A percentile compares a stretch with the other conserved stretches of the same genome.
Evolutionary conservation across 768 basidiomycete genomes (phyloP).

Genomic region (Leccinum uliginosum): DNA sequence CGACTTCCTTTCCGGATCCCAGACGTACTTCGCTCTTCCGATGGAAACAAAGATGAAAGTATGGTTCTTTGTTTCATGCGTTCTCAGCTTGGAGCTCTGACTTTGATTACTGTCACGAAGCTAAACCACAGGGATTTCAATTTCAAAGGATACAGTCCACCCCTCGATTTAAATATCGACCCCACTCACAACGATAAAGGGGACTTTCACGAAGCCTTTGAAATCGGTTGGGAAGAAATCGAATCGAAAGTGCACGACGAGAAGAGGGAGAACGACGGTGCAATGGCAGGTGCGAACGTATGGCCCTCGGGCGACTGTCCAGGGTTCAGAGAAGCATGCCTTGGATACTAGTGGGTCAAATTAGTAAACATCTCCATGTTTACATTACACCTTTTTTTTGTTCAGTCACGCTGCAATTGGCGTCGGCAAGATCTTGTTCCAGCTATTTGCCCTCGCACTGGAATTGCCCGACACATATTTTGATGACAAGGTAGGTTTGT

Average conservation of each 20-base stretch:
- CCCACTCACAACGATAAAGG: conserved; percentile 60
- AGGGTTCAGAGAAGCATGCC: conserved; percentile 53
- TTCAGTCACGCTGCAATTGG: no score
- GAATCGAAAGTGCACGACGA: conserved; percentile 24
- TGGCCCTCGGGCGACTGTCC: conserved; percentile 68
- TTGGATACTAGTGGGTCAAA: conserved; percentile 61
- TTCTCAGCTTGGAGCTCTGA: neutral
- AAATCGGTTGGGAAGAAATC: conserved; percentile 69
- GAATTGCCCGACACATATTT: no score
- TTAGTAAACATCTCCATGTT: neutral
- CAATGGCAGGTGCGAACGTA: conserved; percentile 68
- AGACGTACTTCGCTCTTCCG: conserved; percentile 65
- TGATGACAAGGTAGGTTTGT: no score
- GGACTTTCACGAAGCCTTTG: conserved; percentile 89
- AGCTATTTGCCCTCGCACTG: no score
- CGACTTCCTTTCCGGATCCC: conserved; percentile 40
- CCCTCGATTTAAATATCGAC: conserved; percentile 72
- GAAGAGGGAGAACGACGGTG: conserved; percentile 40
- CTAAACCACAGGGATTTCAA: conserved; percentile 65
- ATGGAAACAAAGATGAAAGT: conserved; percentile 65
- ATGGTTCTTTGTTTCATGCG: conserved; percentile 2
- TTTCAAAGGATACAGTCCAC: conserved; percentile 76
- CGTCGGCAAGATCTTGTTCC: no score
- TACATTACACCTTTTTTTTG: no score
- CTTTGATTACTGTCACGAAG: conserved; percentile 30